phyloP scores from a whole-genome alignment of 169 alveolate species.

The Plasmodium berghei region DNA sequence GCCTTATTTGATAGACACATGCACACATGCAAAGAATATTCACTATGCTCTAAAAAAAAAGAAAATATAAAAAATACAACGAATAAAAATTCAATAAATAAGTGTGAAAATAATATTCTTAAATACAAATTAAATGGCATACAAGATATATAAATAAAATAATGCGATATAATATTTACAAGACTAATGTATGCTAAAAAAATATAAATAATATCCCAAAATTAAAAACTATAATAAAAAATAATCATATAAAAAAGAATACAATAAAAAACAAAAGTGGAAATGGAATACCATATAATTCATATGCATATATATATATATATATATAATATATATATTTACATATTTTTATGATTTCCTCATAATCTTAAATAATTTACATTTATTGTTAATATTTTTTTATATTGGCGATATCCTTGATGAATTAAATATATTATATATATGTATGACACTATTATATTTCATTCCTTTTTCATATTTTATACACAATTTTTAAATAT shows the following conservation, averaged over 20 bases:
- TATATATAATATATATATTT: background rate
- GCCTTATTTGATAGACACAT: slow-evolving; percentile 4
- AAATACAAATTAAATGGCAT: background rate
- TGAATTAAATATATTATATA: background rate
- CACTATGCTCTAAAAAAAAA: background rate
- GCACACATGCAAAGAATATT: slow-evolving; percentile 6
- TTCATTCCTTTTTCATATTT: background rate
- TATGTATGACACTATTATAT: background rate
- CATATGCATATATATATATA: background rate
- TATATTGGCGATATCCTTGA: background rate
- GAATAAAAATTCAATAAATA: background rate
- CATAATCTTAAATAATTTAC: background rate
- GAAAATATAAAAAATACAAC: background rate
- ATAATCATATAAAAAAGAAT: background rate
- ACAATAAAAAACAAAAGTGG: background rate
- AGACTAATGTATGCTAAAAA: background rate
- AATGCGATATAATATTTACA: background rate
- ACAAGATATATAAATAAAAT: background rate
- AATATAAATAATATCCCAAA: background rate
- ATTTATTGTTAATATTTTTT: background rate
- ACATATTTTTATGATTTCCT: background rate
- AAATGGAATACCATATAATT: background rate
- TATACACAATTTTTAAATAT: background rate
- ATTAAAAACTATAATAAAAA: background rate
- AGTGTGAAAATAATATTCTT: background rate